These are phyloP conservation scores for Aspergillus hancockii DNA, from an alignment of 495 filamentous ascomycete genomes.

Conservation along the genomic window DNA sequence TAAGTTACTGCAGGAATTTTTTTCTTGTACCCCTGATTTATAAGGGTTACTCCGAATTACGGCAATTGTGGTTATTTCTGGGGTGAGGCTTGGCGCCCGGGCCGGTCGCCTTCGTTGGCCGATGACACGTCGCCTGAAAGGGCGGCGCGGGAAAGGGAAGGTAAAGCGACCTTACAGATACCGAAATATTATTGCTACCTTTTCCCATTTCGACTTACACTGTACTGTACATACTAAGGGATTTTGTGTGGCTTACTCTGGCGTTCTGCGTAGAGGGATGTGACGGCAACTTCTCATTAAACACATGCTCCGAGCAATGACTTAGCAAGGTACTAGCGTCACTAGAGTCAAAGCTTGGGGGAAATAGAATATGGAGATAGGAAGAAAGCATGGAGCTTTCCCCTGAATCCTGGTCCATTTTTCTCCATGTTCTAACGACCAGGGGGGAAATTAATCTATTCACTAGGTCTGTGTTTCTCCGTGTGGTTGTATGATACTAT, in stretches of 20 bases:
- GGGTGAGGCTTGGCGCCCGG: constrained; percentile 12
- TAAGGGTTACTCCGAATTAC: constrained; percentile 4
- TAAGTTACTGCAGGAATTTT: too few relatives aligned
- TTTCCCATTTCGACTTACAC: not conserved
- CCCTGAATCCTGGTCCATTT: not conserved
- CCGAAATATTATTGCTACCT: not conserved
- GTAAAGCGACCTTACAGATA: constrained; percentile 7
- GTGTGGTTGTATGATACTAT: not conserved
- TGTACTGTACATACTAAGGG: too few relatives aligned
- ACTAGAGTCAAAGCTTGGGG: constrained; percentile 9
- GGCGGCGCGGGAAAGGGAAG: constrained; percentile 7
- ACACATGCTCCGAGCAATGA: not conserved
- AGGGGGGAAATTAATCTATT: not conserved
- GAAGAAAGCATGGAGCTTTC: constrained; percentile 4
- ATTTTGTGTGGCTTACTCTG: not conserved
- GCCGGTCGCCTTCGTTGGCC: constrained; percentile 2
- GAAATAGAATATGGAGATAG: constrained; percentile 12
- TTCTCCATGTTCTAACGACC: constrained; percentile 2
- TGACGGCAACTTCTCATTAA: not conserved
- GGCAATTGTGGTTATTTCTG: constrained; percentile 5
- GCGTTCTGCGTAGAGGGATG: not conserved
- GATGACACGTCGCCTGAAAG: constrained; percentile 22
- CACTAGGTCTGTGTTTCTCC: not conserved
- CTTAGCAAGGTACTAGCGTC: constrained; percentile 20
- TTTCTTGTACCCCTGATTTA: not conserved